phyloP scores from a whole-genome alignment of 306 rosid species.

The Trifolium repens region DNA sequence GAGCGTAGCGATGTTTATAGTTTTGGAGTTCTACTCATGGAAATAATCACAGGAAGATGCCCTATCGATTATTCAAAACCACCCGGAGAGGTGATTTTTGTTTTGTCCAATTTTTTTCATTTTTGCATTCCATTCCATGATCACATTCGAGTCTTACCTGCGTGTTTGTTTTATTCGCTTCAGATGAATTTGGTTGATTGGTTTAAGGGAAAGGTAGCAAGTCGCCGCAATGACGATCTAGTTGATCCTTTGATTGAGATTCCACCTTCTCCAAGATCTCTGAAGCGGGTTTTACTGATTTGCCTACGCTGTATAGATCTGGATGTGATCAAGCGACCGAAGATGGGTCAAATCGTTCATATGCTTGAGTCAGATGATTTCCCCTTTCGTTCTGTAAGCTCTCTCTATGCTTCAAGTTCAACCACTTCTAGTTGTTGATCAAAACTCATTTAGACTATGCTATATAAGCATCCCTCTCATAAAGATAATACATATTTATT shows the following conservation, averaged over 20 bases:
- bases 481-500: neutral
- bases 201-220: constrained; percentile 91
- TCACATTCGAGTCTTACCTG: constrained; percentile 5
- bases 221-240: constrained; percentile 84
- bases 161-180: constrained; percentile 36
- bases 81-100: constrained; percentile 77
- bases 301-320: constrained; percentile 91
- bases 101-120: constrained; percentile 9
- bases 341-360: constrained; percentile 98
- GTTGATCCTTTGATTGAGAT: constrained; percentile 78
- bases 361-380: constrained; percentile 98
- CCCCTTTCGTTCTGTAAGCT: constrained; percentile 84
- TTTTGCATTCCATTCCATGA: constrained; percentile 16
- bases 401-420: constrained; percentile 9
- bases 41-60: constrained; percentile 93
- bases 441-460: neutral
- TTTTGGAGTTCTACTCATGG: constrained; percentile 95
- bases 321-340: constrained; percentile 88
- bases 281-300: constrained; percentile 81
- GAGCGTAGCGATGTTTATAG: constrained; percentile 96
- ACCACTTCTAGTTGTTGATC: neutral
- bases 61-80: constrained; percentile 92
- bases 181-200: constrained; percentile 98
- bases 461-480: neutral
- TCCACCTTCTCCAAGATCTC: constrained; percentile 74